Conservation (phyloP, 2,329 filamentous ascomycete genomes). For the Didymella glomerata region DNA sequence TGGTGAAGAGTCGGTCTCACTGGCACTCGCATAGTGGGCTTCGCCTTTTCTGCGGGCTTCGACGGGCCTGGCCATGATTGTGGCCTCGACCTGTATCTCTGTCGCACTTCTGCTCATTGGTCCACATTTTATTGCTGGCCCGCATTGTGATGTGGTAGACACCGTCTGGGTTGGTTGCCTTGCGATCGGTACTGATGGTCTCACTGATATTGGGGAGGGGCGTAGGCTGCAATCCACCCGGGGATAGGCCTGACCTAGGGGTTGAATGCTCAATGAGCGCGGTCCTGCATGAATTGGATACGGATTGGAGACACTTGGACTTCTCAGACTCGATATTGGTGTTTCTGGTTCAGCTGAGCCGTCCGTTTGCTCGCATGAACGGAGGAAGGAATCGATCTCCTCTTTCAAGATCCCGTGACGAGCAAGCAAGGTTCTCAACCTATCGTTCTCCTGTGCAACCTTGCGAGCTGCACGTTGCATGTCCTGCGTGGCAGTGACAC, state of each 20-base stretch:
- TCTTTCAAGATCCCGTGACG: constrained; percentile 32
- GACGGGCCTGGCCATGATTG: constrained; percentile 1
- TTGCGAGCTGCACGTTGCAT: constrained; percentile 73
- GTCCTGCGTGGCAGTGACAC: constrained; percentile 71
- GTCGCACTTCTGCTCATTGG: background rate
- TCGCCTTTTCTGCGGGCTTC: constrained; percentile 6
- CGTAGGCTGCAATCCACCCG: background rate
- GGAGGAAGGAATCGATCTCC: constrained; percentile 35
- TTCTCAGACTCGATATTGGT: background rate
- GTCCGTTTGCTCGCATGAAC: constrained; percentile 20
- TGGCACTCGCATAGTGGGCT: constrained; percentile 16
- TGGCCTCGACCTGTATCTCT: background rate
- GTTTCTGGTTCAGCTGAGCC: constrained; percentile 3
- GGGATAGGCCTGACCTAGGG: background rate
- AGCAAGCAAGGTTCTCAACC: constrained; percentile 65
- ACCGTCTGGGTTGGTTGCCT: background rate
- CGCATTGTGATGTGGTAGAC: background rate
- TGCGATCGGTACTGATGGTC: background rate
- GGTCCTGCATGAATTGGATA: constrained; percentile 7
- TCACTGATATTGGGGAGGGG: background rate
- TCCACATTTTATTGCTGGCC: background rate
- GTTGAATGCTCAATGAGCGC: constrained; percentile 1
- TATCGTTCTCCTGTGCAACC: constrained; percentile 72
- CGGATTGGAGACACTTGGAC: background rate
- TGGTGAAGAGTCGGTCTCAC: constrained; percentile 12